These are phyloP conservation scores for Phytophthora europaea DNA, from an alignment of 352 stramenopile species.

Conservation along the genomic window DNA sequence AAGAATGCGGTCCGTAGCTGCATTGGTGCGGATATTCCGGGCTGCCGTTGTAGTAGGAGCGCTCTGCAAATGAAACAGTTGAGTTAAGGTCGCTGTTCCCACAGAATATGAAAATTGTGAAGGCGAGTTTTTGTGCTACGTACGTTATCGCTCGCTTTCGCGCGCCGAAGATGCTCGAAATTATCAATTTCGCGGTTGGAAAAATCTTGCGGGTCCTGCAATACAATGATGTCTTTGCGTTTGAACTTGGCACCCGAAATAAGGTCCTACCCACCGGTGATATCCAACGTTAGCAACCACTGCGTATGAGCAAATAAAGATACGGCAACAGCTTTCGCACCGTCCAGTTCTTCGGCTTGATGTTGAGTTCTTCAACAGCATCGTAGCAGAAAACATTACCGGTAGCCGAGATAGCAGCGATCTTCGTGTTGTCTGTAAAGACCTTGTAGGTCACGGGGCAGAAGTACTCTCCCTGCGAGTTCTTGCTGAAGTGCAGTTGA, in stretches of 20 bases:
- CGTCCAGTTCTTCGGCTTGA: constrained; percentile 98
- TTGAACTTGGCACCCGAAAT: constrained; percentile 94
- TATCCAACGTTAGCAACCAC: constrained; percentile 23
- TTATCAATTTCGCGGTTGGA: constrained; percentile 96
- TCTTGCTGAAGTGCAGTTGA: constrained; percentile 86
- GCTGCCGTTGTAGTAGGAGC: constrained; percentile 13
- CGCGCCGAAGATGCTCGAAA: constrained; percentile 95
- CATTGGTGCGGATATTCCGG: constrained; percentile 84
- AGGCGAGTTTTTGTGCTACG: not conserved
- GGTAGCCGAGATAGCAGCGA: constrained; percentile 79
- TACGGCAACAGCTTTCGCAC: constrained; percentile 30
- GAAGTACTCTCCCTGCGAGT: constrained; percentile 81
- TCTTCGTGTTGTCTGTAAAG: constrained; percentile 91
- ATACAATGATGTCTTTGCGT: constrained; percentile 94
- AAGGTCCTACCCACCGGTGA: constrained; percentile 83
- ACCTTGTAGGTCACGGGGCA: constrained; percentile 98
- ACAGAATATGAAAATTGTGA: not conserved
- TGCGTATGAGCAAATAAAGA: not conserved
- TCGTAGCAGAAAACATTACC: constrained; percentile 98
- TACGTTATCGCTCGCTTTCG: constrained; percentile 61
- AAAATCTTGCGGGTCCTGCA: constrained; percentile 96
- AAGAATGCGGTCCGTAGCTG: constrained; percentile 85
- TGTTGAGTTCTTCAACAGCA: constrained; percentile 98
- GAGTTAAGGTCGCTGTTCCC: not conserved
- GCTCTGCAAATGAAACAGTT: constrained; percentile 18